Conservation (phyloP, 2,329 filamentous ascomycete genomes). For the Neoascochyta sp. region DNA sequence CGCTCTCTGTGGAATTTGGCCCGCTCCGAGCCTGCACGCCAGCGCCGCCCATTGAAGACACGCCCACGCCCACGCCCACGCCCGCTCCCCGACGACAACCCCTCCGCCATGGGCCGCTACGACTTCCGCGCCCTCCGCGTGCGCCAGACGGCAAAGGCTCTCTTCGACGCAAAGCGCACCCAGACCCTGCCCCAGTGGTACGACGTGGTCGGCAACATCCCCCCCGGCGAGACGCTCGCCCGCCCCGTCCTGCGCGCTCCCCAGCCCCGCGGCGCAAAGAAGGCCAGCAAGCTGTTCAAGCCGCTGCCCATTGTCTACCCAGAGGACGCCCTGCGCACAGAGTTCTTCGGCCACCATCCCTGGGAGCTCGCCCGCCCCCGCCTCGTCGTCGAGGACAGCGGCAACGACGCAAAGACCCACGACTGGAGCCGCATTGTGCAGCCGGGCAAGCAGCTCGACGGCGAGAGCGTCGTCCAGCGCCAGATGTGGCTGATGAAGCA, state of each 20-base stretch:
- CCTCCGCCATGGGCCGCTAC: conserved; percentile 49
- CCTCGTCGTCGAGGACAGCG: conserved; percentile 79
- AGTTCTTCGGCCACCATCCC: conserved; percentile 91
- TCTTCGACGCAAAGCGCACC: conserved; percentile 46
- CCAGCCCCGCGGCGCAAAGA: conserved; percentile 42
- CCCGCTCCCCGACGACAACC: too few species aligned
- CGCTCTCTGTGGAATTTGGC: conserved; percentile 13
- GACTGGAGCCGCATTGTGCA: conserved; percentile 82
- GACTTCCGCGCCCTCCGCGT: conserved; percentile 52
- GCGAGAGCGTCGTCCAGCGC: conserved; percentile 89
- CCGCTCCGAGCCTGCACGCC: not conserved
- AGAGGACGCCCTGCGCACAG: conserved; percentile 74
- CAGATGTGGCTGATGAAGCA: conserved; percentile 74
- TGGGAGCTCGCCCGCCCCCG: conserved; percentile 93
- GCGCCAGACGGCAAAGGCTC: conserved; percentile 50
- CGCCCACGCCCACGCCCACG: conserved; percentile 1
- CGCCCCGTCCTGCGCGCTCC: conserved; percentile 52
- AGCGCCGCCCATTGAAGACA: not conserved
- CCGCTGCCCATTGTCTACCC: conserved; percentile 74
- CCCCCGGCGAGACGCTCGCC: conserved; percentile 58
- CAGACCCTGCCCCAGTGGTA: conserved; percentile 54
- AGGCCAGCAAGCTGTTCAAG: conserved; percentile 73
- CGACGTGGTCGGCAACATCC: conserved; percentile 53
- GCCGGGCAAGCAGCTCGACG: conserved; percentile 70
- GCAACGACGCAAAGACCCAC: conserved; percentile 69